A percentile compares a stretch with the other conserved stretches of the same genome.
Evolutionary conservation across 2,329 filamentous ascomycete species (phyloP).

Genomic region (Leptographium procerum): DNA sequence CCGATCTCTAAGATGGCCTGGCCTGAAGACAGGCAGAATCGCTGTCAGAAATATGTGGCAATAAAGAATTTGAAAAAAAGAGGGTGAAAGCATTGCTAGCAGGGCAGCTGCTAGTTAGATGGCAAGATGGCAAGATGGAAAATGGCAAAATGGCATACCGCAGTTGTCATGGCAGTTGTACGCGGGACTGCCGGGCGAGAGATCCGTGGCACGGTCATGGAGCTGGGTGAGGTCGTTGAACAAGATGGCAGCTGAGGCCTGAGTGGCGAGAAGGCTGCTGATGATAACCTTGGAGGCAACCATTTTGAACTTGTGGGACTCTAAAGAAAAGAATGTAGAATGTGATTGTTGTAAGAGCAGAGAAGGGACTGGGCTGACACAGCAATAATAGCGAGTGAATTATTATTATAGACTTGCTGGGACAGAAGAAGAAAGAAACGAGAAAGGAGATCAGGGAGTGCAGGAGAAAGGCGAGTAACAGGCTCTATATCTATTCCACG

Average conservation of each 20-base stretch:
- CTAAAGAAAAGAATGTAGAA: too few relatives aligned
- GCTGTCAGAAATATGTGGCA: neutral
- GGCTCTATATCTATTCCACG: neutral
- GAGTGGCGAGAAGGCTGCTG: neutral
- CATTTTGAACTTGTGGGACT: neutral
- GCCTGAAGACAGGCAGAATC: constrained; percentile 13
- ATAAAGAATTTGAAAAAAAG: too few relatives aligned
- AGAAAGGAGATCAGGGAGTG: neutral
- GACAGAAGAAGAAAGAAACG: neutral
- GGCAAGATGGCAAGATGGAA: neutral
- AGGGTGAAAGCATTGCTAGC: too few relatives aligned
- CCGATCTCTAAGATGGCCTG: constrained; percentile 24
- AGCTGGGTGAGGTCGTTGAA: constrained; percentile 3
- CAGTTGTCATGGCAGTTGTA: constrained; percentile 35
- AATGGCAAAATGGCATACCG: constrained; percentile 17
- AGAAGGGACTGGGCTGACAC: neutral
- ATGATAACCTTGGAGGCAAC: neutral
- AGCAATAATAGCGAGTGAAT: neutral
- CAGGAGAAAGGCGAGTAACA: neutral
- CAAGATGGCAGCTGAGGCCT: constrained; percentile 3
- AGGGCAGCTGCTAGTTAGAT: too few relatives aligned
- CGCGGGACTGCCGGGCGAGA: constrained; percentile 21
- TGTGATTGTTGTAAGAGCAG: neutral
- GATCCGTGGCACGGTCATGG: constrained; percentile 22
- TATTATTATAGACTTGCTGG: neutral